Evolutionary conservation across 2,329 filamentous ascomycete genomes (phyloP).

Genomic region (Ascochyta lentis): DNA sequence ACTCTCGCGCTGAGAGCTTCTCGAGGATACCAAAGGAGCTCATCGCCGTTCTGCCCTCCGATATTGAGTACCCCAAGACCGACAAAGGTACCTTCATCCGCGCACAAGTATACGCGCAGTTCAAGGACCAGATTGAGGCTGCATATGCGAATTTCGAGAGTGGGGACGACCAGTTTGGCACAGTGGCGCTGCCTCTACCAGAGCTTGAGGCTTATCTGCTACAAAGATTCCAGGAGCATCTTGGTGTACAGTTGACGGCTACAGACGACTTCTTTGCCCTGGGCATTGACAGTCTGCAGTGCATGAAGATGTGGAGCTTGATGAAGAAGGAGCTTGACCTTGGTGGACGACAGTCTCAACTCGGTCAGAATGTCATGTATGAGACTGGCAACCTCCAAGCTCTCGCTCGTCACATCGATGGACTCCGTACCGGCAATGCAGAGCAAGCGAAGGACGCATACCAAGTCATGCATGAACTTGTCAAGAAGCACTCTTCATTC

Average conservation of each 20-base stretch:
- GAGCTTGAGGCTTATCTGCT: conserved; percentile 44
- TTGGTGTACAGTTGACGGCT: conserved; percentile 27
- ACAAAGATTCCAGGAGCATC: conserved; percentile 25
- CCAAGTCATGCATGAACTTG: conserved; percentile 55
- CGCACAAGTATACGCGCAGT: conserved; percentile 58
- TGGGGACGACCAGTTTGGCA: conserved; percentile 24
- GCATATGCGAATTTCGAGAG: conserved; percentile 49
- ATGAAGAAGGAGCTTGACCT: conserved; percentile 61
- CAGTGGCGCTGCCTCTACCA: conserved; percentile 33
- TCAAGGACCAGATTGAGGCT: conserved; percentile 56
- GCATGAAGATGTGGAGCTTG: conserved; percentile 61
- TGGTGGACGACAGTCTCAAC: conserved; percentile 47
- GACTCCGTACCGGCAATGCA: conserved; percentile 50
- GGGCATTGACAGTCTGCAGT: conserved; percentile 66
- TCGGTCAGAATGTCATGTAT: conserved; percentile 66
- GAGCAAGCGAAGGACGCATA: conserved; percentile 46
- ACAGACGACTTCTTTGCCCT: conserved; percentile 64
- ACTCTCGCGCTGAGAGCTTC: conserved; percentile 59
- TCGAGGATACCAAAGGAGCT: conserved; percentile 61
- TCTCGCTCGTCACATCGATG: conserved; percentile 55
- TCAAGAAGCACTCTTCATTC: conserved; percentile 55
- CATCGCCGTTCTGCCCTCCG: conserved; percentile 56
- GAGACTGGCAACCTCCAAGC: conserved; percentile 60
- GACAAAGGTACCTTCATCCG: conserved; percentile 66
- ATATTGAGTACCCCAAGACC: conserved; percentile 58